These are phyloP conservation scores for Kingdonia uniflora DNA, from an alignment of 164 flowering plant genomes.

Conservation along the genomic window DNA sequence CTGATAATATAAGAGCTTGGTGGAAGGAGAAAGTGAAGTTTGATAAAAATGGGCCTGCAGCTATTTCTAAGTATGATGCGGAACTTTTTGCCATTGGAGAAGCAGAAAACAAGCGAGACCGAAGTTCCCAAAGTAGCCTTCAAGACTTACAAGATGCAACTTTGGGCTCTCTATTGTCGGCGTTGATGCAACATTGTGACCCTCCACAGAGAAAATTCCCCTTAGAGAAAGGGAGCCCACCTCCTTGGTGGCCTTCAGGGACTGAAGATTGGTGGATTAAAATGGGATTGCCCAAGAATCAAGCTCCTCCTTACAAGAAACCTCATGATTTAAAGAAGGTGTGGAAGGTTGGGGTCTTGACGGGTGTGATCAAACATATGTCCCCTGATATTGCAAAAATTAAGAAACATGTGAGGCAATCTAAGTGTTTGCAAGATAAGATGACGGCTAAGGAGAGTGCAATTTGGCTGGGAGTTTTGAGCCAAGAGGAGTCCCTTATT, in stretches of 20 bases:
- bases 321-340: constrained; percentile 4
- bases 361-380: constrained; percentile 5
- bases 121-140: not conserved
- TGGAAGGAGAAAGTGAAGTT: constrained; percentile 5
- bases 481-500: constrained; percentile 18
- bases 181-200: constrained; percentile 1
- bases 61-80: not conserved
- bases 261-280: constrained; percentile 3
- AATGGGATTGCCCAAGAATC: not conserved
- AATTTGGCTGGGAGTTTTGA: not conserved
- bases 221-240: not conserved
- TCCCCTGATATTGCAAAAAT: constrained; percentile 2
- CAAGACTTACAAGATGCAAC: constrained; percentile 5
- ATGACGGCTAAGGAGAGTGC: constrained; percentile 7
- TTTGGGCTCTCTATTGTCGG: not conserved
- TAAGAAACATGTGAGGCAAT: not conserved
- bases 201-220: constrained; percentile 2
- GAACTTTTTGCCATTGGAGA: not conserved
- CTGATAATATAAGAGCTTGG: constrained; percentile 3
- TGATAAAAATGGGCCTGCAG: not conserved
- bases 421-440: constrained; percentile 6
- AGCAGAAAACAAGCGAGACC: not conserved
- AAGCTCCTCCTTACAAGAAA: constrained; percentile 3
- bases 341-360: constrained; percentile 1
- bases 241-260: constrained; percentile 4